These are phyloP conservation scores for Theileria annulata DNA, from an alignment of 169 alveolate species.

Conservation along the genomic window DNA sequence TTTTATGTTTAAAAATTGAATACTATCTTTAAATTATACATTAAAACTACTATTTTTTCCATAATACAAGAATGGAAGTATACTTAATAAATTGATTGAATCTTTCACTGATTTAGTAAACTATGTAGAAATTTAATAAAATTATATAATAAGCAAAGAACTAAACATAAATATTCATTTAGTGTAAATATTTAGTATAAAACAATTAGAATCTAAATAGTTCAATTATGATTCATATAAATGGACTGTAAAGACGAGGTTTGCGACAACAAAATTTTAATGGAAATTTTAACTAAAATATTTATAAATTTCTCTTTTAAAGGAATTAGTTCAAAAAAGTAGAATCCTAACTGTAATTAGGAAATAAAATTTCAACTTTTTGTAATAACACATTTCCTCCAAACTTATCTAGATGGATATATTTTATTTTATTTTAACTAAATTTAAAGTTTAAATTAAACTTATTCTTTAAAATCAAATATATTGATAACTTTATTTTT, in stretches of 20 bases:
- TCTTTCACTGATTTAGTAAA: not conserved
- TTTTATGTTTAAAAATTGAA: not conserved
- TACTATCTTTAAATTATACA: too few relatives aligned
- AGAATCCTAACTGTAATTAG: not conserved
- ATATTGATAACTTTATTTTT: not conserved
- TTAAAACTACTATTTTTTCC: not conserved
- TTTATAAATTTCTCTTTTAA: too few relatives aligned
- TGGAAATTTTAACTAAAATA: not conserved
- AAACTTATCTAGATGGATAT: not conserved
- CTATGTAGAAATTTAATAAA: not conserved
- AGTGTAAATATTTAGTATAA: not conserved
- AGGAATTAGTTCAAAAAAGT: not conserved
- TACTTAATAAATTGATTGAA: not conserved
- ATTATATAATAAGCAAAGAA: not conserved
- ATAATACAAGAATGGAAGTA: not conserved
- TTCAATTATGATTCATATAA: slow-evolving; percentile 5
- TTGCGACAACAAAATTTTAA: not conserved
- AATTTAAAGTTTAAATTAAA: not conserved
- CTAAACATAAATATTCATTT: not conserved
- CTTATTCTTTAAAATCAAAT: too few relatives aligned
- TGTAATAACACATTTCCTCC: not conserved
- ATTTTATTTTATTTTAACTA: not conserved
- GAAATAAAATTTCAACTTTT: not conserved
- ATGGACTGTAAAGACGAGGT: not conserved
- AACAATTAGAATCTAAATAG: not conserved